phyloP scores from a whole-genome alignment of 495 filamentous ascomycete genomes.

The Neurospora tetraspora region DNA sequence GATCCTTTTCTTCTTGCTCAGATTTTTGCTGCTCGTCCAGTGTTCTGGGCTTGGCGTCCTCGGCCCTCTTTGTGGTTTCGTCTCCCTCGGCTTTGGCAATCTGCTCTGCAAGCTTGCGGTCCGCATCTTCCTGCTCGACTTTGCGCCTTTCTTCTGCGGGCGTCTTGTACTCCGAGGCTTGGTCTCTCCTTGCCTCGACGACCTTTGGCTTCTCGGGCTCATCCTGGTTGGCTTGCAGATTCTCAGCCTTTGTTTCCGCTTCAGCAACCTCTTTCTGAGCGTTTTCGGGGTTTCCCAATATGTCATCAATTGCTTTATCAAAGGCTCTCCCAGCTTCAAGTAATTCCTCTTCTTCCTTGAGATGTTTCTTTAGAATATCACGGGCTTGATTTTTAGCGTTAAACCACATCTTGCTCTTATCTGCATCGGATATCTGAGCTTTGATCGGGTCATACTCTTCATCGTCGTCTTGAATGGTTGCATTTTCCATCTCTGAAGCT shows the following conservation, averaged over 20 bases:
- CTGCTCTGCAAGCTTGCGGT: background rate
- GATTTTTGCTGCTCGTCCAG: background rate
- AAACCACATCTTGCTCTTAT: background rate
- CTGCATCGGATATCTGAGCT: background rate
- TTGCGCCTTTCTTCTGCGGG: background rate
- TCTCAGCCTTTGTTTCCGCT: background rate
- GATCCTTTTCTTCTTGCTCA: background rate
- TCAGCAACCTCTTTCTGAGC: background rate
- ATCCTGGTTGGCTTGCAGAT: background rate
- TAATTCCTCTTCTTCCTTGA: background rate
- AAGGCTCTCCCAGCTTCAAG: background rate
- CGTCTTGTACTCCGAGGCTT: background rate
- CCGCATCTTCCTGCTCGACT: background rate
- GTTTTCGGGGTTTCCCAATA: background rate
- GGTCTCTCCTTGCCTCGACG: background rate
- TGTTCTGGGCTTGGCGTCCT: background rate
- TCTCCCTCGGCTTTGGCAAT: background rate
- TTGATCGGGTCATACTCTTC: background rate
- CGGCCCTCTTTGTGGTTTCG: background rate
- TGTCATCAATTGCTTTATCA: background rate
- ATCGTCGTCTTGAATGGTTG: background rate
- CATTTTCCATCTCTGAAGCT: background rate
- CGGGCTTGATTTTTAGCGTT: background rate
- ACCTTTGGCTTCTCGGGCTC: background rate
- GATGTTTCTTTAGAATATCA: background rate